Conservation (phyloP, 805 yeast genomes). For the Ogataea ganodermae region DNA sequence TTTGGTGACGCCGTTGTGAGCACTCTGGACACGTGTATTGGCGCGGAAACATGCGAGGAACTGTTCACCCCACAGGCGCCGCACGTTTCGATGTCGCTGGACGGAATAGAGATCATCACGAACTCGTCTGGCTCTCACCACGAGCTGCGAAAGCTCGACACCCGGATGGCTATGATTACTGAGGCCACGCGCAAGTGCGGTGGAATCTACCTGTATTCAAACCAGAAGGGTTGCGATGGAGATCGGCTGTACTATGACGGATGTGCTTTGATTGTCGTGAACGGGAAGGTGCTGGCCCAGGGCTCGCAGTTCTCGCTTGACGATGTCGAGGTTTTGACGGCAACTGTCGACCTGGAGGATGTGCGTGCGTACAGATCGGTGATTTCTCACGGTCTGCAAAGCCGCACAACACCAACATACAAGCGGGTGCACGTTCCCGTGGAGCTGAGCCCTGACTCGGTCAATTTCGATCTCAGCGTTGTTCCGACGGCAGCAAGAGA, state of each 20-base stretch:
- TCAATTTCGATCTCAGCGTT: conserved; percentile 61
- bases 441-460: conserved; percentile 62
- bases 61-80: conserved; percentile 96
- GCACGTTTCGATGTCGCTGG: conserved; percentile 85
- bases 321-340: conserved; percentile 95
- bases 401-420: conserved; percentile 44
- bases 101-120: conserved; percentile 96
- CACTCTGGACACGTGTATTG: conserved; percentile 83
- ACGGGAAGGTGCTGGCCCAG: conserved; percentile 90
- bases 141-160: conserved; percentile 85
- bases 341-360: conserved; percentile 91
- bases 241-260: conserved; percentile 97
- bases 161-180: conserved; percentile 78
- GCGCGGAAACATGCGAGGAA: conserved; percentile 99
- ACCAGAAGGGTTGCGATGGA: conserved; percentile 98
- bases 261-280: conserved; percentile 89
- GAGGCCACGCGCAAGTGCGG: conserved; percentile 97
- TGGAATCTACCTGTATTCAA: conserved; percentile 89
- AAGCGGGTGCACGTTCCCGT: conserved; percentile 62
- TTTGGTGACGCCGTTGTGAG: conserved; percentile 92
- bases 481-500: conserved; percentile 55
- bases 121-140: conserved; percentile 98
- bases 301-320: conserved; percentile 85
- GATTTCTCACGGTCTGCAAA: conserved; percentile 78
- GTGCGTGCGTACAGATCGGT: conserved; percentile 78